phyloP scores from a whole-genome alignment of 371 early-diverging fungal genomes.

The Lichtheimia corymbifera region DNA sequence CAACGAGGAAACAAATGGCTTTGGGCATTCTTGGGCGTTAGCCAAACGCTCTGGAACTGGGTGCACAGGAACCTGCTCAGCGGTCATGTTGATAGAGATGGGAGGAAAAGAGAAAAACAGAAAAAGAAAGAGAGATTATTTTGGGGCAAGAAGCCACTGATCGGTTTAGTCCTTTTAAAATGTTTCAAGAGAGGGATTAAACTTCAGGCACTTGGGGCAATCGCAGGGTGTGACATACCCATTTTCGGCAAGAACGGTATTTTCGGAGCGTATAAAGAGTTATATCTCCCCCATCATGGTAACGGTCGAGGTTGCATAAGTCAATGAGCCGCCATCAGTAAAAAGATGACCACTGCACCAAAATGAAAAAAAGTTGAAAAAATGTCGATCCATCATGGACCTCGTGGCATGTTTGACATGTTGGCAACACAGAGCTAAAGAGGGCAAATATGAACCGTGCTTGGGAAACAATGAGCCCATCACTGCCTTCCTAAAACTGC shows the following conservation, averaged over 20 bases:
- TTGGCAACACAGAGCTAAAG: neutral
- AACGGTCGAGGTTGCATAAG: no score
- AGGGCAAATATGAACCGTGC: neutral
- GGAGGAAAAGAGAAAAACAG: neutral
- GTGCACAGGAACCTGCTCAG: constrained; percentile 20
- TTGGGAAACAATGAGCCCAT: constrained; percentile 3
- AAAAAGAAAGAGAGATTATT: neutral
- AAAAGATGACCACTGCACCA: no score
- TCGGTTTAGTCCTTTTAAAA: constrained; percentile 2
- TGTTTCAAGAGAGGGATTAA: neutral
- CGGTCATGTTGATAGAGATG: neutral
- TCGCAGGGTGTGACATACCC: neutral
- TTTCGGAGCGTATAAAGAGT: no score
- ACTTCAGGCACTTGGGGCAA: constrained; percentile 2
- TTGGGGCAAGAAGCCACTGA: neutral
- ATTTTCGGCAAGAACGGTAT: no score
- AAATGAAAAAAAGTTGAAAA: no score
- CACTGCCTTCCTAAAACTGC: constrained; percentile 11
- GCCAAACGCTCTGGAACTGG: constrained; percentile 62
- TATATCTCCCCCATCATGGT: no score
- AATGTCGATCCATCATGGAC: neutral
- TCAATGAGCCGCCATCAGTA: no score
- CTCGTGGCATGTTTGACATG: neutral
- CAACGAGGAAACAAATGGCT: constrained; percentile 73
- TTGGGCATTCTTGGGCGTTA: constrained; percentile 46